Conservation (phyloP, 2,329 filamentous ascomycete genomes). For the Magnaporthiopsis incrustans region DNA sequence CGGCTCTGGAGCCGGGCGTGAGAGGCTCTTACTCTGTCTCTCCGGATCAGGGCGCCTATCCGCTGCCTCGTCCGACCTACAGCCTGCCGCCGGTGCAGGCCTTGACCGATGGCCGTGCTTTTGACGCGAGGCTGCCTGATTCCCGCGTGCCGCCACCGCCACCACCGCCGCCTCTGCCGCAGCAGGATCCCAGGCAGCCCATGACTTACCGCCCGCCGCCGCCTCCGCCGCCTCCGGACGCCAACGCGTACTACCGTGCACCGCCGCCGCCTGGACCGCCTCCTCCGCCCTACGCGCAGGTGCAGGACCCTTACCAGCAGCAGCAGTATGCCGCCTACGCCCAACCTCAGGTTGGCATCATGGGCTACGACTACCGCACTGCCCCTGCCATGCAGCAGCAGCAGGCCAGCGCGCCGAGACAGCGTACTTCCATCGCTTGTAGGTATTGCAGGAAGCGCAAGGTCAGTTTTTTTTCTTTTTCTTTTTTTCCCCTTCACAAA, state of each 20-base stretch:
- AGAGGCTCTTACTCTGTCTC: constrained; percentile 15
- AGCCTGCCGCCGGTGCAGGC: constrained; percentile 15
- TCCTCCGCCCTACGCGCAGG: constrained; percentile 5
- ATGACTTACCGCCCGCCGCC: background rate
- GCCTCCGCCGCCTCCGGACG: constrained; percentile 9
- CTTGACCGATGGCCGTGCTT: constrained; percentile 10
- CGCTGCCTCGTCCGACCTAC: constrained; percentile 18
- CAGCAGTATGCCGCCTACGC: constrained; percentile 15
- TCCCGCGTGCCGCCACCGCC: constrained; percentile 6
- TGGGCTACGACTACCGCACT: constrained; percentile 11
- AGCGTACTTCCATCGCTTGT: constrained; percentile 53
- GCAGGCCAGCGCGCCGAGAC: constrained; percentile 37
- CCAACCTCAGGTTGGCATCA: constrained; percentile 9
- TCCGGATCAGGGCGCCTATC: constrained; percentile 31
- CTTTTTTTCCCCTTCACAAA: constrained; percentile 14
- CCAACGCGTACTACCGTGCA: constrained; percentile 13
- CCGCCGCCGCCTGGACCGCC: constrained; percentile 10
- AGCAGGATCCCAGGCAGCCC: constrained; percentile 5
- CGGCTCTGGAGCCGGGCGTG: constrained; percentile 28
- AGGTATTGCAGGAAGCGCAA: constrained; percentile 55
- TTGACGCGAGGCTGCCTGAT: background rate
- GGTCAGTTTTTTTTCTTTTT: constrained; percentile 26
- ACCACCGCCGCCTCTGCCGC: constrained; percentile 1
- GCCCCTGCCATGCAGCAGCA: constrained; percentile 22
- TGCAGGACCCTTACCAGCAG: constrained; percentile 10